Percentiles rank a stretch among this genome's conserved stretches.
Evolutionary conservation across 208 protist genomes (phyloP).

Genomic region (Wallacemonas sp.): DNA sequence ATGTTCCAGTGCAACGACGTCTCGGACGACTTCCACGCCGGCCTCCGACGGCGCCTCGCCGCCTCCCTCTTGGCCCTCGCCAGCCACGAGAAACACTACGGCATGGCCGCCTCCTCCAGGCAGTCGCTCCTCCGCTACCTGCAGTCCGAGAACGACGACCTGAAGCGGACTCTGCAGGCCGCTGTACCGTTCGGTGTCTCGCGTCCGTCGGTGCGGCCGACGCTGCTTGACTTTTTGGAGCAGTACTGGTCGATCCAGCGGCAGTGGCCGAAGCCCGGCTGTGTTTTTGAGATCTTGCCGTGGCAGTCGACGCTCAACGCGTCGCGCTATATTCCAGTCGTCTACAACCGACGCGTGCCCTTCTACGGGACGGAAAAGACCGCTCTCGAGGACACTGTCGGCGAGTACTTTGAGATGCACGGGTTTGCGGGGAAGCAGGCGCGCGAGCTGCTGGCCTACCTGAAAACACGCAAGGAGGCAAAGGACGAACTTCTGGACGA

Average conservation of each 20-base stretch:
- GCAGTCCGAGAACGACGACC: slow-evolving; percentile 30
- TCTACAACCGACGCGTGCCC: slow-evolving; percentile 51
- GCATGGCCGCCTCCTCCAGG: slow-evolving; percentile 46
- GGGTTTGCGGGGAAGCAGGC: slow-evolving; percentile 40
- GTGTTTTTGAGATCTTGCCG: slow-evolving; percentile 50
- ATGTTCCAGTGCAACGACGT: slow-evolving; percentile 48
- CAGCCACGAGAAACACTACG: slow-evolving; percentile 70
- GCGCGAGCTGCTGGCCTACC: slow-evolving; percentile 49
- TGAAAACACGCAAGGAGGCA: slow-evolving; percentile 57
- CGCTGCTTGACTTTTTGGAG: slow-evolving; percentile 44
- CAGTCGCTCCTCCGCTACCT: slow-evolving; percentile 44
- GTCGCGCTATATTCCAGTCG: slow-evolving; percentile 68
- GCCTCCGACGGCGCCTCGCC: slow-evolving; percentile 53
- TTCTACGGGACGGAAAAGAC: slow-evolving; percentile 73
- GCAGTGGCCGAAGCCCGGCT: slow-evolving; percentile 84
- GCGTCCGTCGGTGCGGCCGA: slow-evolving; percentile 11
- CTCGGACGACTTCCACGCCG: slow-evolving; percentile 40
- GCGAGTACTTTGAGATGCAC: slow-evolving; percentile 83
- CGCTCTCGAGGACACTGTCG: slow-evolving; percentile 56
- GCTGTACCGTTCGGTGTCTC: slow-evolving; percentile 5
- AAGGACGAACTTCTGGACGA: slow-evolving; percentile 78
- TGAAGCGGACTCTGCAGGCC: not conserved
- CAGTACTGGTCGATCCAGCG: slow-evolving; percentile 65
- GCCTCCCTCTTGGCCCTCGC: slow-evolving; percentile 60
- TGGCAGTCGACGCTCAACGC: slow-evolving; percentile 30